Evolutionary conservation across 768 basidiomycete species (phyloP), one percentile per base, ranked within the genome.

Genomic region (Dacryopinax spathularia): DNA sequence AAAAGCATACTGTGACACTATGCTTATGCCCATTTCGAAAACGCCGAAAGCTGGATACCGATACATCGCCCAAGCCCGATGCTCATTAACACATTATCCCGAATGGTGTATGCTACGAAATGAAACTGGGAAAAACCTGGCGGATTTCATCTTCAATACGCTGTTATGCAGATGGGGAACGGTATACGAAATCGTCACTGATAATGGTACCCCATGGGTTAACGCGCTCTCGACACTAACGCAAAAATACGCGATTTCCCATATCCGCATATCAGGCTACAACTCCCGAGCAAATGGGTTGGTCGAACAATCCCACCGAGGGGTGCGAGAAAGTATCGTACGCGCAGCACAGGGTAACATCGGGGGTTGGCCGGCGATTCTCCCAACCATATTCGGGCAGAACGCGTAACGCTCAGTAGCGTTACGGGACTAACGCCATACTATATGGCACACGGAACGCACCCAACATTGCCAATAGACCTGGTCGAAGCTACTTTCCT

Each of bases 361-460:
- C 34, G 37, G 65, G 0, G 71, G 72, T 37, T 80, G 79, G 79
- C 44, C 70, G 3, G 48, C 63, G 1, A 72, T 63, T 25, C 20
- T 76, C 1, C 60, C 66, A 1, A 65, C 70, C 0, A 70, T 66
- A 1, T 63, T 76, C 0, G 72, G 35, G 69, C 75, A 0, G 71
- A 73, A 9, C 66, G 72, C 0, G 66, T 68, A 29, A 74, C 72
- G 0, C 66, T 68, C 1, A 66, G 64, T 9, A 25, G 72, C 0
- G 64, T 70, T 16, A 76, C 76, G 0, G 73, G 75, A 68, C 35
- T 63, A 76, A n/a, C n/a, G n/a, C n/a, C n/a, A n/a, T n/a, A n/a
- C n/a, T n/a, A n/a, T n/a, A n/a, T n/a, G n/a, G n/a, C n/a, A n/a
- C n/a, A n/a, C n/a, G n/a, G n/a, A n/a, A n/a, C n/a, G n/a, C n/a